Evolutionary conservation across 2,329 filamentous ascomycete species (phyloP).

Genomic region (Fusarium ramigenum): DNA sequence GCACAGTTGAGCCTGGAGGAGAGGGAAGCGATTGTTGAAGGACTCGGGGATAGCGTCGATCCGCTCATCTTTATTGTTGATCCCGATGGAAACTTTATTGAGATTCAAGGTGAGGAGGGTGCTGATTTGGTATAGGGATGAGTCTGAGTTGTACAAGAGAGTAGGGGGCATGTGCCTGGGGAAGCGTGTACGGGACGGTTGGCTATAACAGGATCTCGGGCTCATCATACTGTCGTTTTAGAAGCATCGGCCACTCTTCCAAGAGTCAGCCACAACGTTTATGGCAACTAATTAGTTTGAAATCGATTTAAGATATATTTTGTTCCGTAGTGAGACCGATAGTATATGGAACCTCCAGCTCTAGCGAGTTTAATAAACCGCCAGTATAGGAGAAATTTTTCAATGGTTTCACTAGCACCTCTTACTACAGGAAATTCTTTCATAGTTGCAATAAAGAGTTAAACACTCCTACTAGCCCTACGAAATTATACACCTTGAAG

Average conservation of each 20-base stretch:
- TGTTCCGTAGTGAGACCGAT: too few relatives aligned
- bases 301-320: too few relatives aligned
- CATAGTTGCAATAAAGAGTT: not conserved
- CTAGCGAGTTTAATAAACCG: not conserved
- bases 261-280: accelerated
- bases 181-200: too few relatives aligned
- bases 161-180: too few relatives aligned
- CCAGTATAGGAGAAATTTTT: not conserved
- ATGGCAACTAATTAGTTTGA: too few relatives aligned
- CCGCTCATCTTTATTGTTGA: not conserved
- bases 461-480: not conserved
- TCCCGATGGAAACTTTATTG: slow-evolving; percentile 12
- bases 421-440: not conserved
- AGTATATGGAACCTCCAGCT: too few relatives aligned
- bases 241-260: too few relatives aligned
- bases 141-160: not conserved
- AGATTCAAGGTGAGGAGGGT: slow-evolving; percentile 1
- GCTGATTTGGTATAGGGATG: not conserved
- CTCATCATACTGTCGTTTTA: accelerated
- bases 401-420: not conserved
- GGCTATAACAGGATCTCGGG: not conserved
- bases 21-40: not conserved
- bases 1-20: not conserved
- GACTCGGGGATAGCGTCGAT: not conserved
- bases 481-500: not conserved